phyloP scores from a whole-genome alignment of 257 asterid species.

The Rauvolfia tetraphylla region DNA sequence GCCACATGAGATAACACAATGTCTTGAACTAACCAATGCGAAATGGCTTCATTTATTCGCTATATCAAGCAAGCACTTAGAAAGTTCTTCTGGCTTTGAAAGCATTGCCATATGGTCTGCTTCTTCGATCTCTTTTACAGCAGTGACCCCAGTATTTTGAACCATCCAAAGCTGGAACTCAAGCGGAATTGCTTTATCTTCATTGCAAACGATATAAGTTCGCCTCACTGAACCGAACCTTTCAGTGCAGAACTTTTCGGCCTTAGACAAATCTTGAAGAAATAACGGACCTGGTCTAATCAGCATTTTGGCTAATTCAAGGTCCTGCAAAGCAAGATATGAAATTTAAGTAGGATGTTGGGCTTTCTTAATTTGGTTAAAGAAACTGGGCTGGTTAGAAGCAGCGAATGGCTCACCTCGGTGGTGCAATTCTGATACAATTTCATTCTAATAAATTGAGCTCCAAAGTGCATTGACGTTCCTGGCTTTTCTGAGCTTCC shows the following conservation, averaged over 20 bases:
- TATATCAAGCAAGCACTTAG: neutral
- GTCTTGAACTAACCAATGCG: no score
- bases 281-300: neutral
- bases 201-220: neutral
- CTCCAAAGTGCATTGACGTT: neutral
- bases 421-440: neutral
- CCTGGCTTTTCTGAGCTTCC: neutral
- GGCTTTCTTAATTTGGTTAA: no score
- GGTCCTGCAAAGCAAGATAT: neutral
- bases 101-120: slow-evolving; percentile 1
- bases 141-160: neutral
- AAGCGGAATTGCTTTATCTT: neutral
- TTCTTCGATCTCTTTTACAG: neutral
- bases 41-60: no score
- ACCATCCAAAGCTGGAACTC: neutral
- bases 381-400: no score
- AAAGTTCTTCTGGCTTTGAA: neutral
- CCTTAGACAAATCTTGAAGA: slow-evolving; percentile 1
- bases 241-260: neutral
- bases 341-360: no score
- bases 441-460: no score
- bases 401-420: neutral
- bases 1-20: no score
- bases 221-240: neutral
- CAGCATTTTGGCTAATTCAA: neutral